Conservation (phyloP, 345 rosid species). For the Eucalyptus albens region DNA sequence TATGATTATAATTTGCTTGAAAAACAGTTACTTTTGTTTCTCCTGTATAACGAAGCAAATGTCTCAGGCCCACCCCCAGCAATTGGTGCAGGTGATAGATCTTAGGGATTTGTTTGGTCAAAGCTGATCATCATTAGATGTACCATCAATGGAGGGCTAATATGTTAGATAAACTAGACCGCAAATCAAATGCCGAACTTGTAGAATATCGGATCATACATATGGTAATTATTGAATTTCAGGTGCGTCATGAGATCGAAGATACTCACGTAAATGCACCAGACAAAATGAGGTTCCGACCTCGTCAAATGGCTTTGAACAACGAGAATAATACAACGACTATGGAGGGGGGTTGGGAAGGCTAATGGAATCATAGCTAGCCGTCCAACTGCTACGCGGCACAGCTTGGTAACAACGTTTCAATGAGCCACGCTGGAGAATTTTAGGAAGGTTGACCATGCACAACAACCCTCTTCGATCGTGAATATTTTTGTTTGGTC, state of each 20-base stretch:
- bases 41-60: background rate
- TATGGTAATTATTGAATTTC: background rate
- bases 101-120: background rate
- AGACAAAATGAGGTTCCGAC: background rate
- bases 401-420: background rate
- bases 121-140: background rate
- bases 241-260: background rate
- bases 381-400: background rate
- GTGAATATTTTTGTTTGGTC: background rate
- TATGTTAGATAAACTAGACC: background rate
- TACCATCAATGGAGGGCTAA: background rate
- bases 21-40: background rate
- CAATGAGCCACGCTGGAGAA: background rate
- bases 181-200: background rate
- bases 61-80: background rate
- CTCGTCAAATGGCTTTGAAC: background rate
- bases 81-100: background rate
- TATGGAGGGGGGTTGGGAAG: background rate
- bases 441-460: background rate
- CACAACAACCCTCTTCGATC: background rate
- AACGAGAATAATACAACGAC: background rate
- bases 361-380: background rate
- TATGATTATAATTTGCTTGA: background rate
- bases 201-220: background rate
- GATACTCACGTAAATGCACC: background rate